Base-by-base conservation (phyloP, 352 stramenopile species). In the Pythium folliculosum region DNA sequence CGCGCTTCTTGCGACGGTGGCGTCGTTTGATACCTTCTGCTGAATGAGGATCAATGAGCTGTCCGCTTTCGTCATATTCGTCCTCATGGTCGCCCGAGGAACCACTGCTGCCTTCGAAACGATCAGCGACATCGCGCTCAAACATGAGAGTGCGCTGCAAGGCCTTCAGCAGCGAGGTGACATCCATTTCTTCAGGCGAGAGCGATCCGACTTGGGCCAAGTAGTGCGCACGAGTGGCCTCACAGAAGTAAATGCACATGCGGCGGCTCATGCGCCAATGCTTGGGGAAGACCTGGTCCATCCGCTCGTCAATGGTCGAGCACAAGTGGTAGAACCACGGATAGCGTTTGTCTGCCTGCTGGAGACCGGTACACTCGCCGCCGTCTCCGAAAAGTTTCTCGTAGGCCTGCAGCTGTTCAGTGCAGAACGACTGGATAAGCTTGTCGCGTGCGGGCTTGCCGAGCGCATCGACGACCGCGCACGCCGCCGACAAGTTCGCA, bases 181-280 rank as follows among this genome's bases (percentile, higher is more conserved):
- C 85, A 49, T 93, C 82, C 65, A 92, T 81, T 56, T 92, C 81
- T 13, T 94, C 88, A 0, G 84, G 80, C 12, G 89, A 81, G 35
- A 88, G 74, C 9, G 69, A 76, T 4, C 82, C 79, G 25, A 95
- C 83, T 60, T 94, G 78, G 10, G 75, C 66, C 25, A 94, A 77
- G 37, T 92, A 75, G 75, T 96, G 76, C 35, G 71, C 74, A 10
- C 91, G 79, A 17, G 94, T 98, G 35, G 77, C 65, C 43, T 97
- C 87, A 54, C 97, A 92, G 72, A 99, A 99, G 44, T 79, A 78
- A 52, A 97, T 85, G 50, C 94, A 97, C 55, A 99, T 81, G 32
- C 91, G 86, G 16, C 97, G 88, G 37, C 97, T 86, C 60, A 99
- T 89, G 67, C 95, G 93, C 98, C 98, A 99, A 70, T 98, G 87